Percentiles rank a stretch among this genome's conserved stretches.
Conservation (phyloP, 441 rosid genomes). For the Aleurites moluccanus region DNA sequence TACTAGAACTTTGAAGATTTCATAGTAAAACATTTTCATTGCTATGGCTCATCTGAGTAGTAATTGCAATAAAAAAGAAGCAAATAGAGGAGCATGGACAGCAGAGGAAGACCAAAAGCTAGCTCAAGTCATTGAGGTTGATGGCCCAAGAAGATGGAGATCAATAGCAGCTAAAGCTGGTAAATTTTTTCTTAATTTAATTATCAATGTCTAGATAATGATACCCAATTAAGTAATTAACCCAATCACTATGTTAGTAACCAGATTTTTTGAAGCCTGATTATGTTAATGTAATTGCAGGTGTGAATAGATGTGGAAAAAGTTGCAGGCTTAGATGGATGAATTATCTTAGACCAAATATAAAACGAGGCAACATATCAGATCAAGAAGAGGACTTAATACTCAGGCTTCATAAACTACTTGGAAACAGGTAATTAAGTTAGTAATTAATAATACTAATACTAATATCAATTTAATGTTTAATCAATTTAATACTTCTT, state of each 20-base stretch:
- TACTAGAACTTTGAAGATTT: neutral
- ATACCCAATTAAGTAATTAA: no score
- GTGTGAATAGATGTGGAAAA: neutral
- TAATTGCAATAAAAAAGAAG: conserved; percentile 34
- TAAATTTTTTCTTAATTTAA: no score
- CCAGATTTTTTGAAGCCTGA: neutral
- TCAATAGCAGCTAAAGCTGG: conserved; percentile 49
- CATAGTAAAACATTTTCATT: neutral
- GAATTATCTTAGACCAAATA: conserved; percentile 40
- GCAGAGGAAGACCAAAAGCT: conserved; percentile 48
- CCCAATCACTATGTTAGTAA: neutral
- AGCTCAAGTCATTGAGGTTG: conserved; percentile 36
- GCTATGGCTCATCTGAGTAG: conserved; percentile 27
- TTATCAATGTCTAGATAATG: neutral
- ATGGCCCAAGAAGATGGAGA: conserved; percentile 51
- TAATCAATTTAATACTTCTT: neutral
- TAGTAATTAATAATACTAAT: neutral
- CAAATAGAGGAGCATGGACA: conserved; percentile 46
- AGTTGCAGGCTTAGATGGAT: neutral
- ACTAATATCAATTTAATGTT: neutral
- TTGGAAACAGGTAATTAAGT: conserved; percentile 48
- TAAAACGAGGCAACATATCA: conserved; percentile 50
- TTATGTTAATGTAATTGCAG: neutral
- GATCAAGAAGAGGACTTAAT: conserved; percentile 56
- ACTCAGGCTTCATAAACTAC: conserved; percentile 51